Evolutionary conservation across 2,329 filamentous ascomycete genomes (phyloP).

Genomic region (Zasmidium cellare): DNA sequence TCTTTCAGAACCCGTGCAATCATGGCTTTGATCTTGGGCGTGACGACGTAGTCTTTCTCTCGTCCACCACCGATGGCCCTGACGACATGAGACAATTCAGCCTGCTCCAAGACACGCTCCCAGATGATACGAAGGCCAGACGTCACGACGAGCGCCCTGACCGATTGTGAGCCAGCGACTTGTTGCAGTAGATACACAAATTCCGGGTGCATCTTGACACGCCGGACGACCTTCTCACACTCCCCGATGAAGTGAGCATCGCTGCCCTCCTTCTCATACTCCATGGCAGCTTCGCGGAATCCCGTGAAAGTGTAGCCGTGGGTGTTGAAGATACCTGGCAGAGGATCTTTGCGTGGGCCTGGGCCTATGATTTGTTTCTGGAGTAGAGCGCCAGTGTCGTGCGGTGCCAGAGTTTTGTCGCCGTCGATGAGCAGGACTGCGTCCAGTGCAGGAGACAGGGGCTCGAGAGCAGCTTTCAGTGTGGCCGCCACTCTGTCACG

Average conservation of each 20-base stretch:
- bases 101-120: slow-evolving; percentile 53
- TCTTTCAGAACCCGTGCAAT: slow-evolving; percentile 46
- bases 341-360: slow-evolving; percentile 53
- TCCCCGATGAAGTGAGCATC: slow-evolving; percentile 43
- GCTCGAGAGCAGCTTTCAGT: neutral
- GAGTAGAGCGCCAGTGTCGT: slow-evolving; percentile 55
- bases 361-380: slow-evolving; percentile 45
- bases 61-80: slow-evolving; percentile 55
- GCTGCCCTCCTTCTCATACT: slow-evolving; percentile 50
- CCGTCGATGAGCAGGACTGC: slow-evolving; percentile 56
- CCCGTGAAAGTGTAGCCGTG: slow-evolving; percentile 55
- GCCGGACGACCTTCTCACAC: slow-evolving; percentile 47
- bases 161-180: slow-evolving; percentile 30
- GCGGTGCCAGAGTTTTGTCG: slow-evolving; percentile 55
- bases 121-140: slow-evolving; percentile 57
- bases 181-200: slow-evolving; percentile 46
- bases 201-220: slow-evolving; percentile 49
- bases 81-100: slow-evolving; percentile 44
- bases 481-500: slow-evolving; percentile 35
- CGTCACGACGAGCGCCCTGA: slow-evolving; percentile 55
- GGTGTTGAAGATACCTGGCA: slow-evolving; percentile 52
- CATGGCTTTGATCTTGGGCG: slow-evolving; percentile 49
- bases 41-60: slow-evolving; percentile 53
- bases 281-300: slow-evolving; percentile 55
- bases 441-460: neutral